These are phyloP conservation scores for Populus hybrid DNA, from an alignment of 441 rosid species.

Conservation along the genomic window DNA sequence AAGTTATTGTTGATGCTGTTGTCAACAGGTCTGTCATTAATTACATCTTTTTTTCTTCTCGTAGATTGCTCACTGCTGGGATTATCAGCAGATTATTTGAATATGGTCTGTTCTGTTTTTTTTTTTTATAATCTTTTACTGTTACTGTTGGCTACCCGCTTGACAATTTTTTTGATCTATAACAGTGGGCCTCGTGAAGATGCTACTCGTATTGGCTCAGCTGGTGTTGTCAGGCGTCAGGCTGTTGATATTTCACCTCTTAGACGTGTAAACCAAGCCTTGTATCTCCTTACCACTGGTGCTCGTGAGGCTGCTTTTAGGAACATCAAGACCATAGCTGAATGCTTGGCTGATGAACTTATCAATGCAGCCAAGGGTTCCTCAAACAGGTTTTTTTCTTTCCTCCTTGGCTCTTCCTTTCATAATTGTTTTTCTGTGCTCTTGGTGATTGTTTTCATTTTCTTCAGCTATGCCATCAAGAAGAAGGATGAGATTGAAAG, in stretches of 20 bases:
- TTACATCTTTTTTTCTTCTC: not conserved
- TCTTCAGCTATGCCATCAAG: slow-evolving; percentile 73
- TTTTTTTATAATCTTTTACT: not conserved
- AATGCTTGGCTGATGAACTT: slow-evolving; percentile 87
- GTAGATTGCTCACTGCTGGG: not conserved
- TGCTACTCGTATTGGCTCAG: slow-evolving; percentile 88
- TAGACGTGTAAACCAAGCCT: slow-evolving; percentile 74
- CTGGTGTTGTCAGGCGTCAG: slow-evolving; percentile 89
- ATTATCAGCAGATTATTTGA: not conserved
- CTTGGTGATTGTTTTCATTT: not conserved
- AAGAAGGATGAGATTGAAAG: slow-evolving; percentile 89
- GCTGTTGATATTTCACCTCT: slow-evolving; percentile 88
- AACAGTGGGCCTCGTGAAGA: slow-evolving; percentile 57
- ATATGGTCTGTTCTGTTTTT: not conserved
- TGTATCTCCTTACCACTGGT: slow-evolving; percentile 79
- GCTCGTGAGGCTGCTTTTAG: slow-evolving; percentile 89
- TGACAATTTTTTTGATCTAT: not conserved
- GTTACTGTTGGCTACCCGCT: not conserved
- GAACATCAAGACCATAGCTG: slow-evolving; percentile 80
- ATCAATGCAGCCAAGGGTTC: slow-evolving; percentile 95
- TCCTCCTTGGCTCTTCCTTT: too few relatives aligned
- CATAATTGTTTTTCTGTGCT: not conserved
- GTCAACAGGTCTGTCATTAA: slow-evolving; percentile 51
- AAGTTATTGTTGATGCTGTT: slow-evolving; percentile 79
- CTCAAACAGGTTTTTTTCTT: slow-evolving; percentile 62